These are phyloP conservation scores for Penicillium rolfsii DNA, from an alignment of 2,329 filamentous ascomycete species.

Conservation along the genomic window DNA sequence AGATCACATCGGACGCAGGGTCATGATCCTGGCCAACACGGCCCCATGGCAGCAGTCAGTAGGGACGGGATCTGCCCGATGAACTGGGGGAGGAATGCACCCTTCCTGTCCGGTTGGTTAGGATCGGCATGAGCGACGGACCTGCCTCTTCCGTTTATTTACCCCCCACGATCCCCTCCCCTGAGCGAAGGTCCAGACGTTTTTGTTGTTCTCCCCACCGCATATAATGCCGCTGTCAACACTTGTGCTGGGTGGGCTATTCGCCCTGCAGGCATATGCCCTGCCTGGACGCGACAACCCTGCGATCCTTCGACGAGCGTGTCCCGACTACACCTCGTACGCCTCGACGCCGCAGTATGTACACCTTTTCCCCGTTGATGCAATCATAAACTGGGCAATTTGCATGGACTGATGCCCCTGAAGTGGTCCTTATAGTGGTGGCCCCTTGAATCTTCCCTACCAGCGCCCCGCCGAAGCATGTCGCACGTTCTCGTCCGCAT, in stretches of 20 bases:
- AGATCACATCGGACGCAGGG: background rate
- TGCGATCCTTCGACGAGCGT: constrained; percentile 50
- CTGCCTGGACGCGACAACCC: constrained; percentile 31
- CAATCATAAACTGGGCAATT: background rate
- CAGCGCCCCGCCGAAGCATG: constrained; percentile 81
- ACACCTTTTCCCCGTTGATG: background rate
- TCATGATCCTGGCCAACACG: background rate
- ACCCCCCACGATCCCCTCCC: constrained; percentile 10
- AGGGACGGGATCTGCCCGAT: background rate
- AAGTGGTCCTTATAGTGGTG: constrained; percentile 77
- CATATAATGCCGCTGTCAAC: constrained; percentile 20
- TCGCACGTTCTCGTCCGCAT: constrained; percentile 83
- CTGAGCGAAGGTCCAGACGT: background rate
- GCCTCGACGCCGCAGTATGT: constrained; percentile 63
- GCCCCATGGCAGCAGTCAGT: background rate
- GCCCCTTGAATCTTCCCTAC: constrained; percentile 78
- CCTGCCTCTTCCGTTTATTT: constrained; percentile 24
- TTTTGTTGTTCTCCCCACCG: background rate
- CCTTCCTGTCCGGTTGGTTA: constrained; percentile 21
- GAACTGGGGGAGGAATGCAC: constrained; percentile 23
- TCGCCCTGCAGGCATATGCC: constrained; percentile 22
- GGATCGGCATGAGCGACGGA: constrained; percentile 23
- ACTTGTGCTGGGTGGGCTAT: constrained; percentile 18
- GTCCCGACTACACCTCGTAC: constrained; percentile 69
- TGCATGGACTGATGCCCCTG: constrained; percentile 9